phyloP scores from a whole-genome alignment of 169 alveolate genomes.

The Neospora caninum region DNA sequence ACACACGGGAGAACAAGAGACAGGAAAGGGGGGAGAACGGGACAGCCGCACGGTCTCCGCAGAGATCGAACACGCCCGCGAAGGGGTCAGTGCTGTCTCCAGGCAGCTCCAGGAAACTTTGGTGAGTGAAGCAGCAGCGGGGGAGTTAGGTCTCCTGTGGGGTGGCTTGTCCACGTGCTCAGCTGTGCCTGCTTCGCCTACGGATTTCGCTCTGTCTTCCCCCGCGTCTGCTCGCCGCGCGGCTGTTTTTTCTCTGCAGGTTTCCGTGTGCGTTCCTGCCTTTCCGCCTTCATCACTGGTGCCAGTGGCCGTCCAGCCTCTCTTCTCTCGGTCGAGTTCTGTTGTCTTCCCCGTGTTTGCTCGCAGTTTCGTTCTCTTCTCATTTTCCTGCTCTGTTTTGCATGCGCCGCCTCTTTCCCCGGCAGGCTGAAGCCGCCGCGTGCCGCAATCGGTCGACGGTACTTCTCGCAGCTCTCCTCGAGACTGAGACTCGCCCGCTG shows the following conservation, averaged over 20 bases:
- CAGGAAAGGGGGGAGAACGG: too few relatives aligned
- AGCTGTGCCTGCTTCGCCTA: not conserved
- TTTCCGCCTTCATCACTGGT: too few relatives aligned
- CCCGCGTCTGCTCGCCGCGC: not conserved
- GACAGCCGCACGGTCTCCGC: not conserved
- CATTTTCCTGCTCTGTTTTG: not conserved
- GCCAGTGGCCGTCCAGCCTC: too few relatives aligned
- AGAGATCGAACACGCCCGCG: not conserved
- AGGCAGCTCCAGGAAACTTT: not conserved
- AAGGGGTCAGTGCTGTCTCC: not conserved
- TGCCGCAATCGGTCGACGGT: not conserved
- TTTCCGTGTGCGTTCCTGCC: too few relatives aligned
- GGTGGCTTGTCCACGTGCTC: not conserved
- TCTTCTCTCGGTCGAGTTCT: too few relatives aligned
- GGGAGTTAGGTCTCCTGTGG: not conserved
- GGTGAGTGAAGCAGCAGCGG: not conserved
- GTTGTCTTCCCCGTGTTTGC: not conserved
- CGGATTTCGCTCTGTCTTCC: not conserved
- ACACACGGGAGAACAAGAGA: too few relatives aligned
- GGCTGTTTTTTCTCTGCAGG: too few relatives aligned
- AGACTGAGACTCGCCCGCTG: not conserved
- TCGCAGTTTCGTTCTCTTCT: not conserved
- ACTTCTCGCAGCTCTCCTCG: not conserved
- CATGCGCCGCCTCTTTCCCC: not conserved
- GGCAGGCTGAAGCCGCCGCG: not conserved